Evolutionary conservation across 2,329 filamentous ascomycete species (phyloP).

Genomic region (Helicocarpus griseus): DNA sequence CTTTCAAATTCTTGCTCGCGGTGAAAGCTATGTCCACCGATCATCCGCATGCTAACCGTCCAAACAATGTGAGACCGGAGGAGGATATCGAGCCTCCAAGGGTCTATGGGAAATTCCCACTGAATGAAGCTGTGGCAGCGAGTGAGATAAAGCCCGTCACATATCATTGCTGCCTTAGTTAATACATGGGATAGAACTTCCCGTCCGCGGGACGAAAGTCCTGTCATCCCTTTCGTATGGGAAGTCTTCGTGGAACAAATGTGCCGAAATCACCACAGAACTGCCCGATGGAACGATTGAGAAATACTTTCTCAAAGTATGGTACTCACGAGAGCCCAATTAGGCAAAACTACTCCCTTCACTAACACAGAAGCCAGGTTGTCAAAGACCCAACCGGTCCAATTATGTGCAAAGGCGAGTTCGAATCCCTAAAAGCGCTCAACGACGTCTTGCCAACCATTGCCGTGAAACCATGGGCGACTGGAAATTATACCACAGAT

Average conservation of each 20-base stretch:
- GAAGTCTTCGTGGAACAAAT: slow-evolving; percentile 7
- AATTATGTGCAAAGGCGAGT: slow-evolving; percentile 13
- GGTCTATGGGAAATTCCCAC: not conserved
- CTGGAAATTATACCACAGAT: slow-evolving; percentile 9
- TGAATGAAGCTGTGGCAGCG: slow-evolving; percentile 7
- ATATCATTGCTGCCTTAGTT: not conserved
- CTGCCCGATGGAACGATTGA: slow-evolving; percentile 1
- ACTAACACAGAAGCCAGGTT: not conserved
- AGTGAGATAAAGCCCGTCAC: not conserved
- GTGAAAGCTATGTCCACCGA: not conserved
- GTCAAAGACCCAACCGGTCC: not conserved
- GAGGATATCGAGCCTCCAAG: not conserved
- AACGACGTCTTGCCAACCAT: slow-evolving; percentile 9
- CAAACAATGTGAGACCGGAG: slow-evolving; percentile 4
- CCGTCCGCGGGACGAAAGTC: slow-evolving; percentile 6
- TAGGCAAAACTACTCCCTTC: too few relatives aligned
- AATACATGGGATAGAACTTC: slow-evolving; percentile 1
- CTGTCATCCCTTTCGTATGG: slow-evolving; percentile 6
- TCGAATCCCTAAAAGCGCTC: slow-evolving; percentile 11
- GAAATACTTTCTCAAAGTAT: slow-evolving; percentile 10
- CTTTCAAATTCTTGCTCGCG: too few relatives aligned
- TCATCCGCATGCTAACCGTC: slow-evolving; percentile 3
- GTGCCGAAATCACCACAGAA: slow-evolving; percentile 3
- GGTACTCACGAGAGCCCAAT: too few relatives aligned
- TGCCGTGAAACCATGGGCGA: slow-evolving; percentile 10